phyloP scores from a whole-genome alignment of 495 filamentous ascomycete species.

The Extremus antarcticus region DNA sequence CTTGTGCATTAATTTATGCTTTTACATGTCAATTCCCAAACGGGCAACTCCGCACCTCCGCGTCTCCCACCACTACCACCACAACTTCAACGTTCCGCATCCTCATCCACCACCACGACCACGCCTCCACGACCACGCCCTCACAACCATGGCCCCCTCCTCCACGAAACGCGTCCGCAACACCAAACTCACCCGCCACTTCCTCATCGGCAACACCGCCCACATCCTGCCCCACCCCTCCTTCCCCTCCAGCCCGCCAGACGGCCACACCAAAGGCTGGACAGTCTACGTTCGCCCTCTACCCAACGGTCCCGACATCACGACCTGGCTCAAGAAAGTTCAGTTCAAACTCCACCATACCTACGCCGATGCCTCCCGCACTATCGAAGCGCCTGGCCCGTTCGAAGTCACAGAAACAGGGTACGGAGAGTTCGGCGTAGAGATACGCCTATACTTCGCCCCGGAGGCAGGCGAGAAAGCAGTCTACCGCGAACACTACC shows the following conservation, averaged over 20 bases:
- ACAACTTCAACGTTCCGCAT: background rate
- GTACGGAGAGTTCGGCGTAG: conserved; percentile 96
- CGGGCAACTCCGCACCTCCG: background rate
- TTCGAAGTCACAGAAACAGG: conserved; percentile 87
- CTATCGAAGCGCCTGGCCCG: conserved; percentile 55
- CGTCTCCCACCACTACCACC: background rate
- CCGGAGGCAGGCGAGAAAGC: conserved; percentile 80
- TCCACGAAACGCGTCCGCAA: conserved; percentile 14
- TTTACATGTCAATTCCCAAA: background rate
- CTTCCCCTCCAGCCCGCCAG: conserved; percentile 24
- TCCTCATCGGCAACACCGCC: conserved; percentile 20
- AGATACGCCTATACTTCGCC: conserved; percentile 83
- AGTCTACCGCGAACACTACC: conserved; percentile 77
- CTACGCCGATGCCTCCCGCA: conserved; percentile 76
- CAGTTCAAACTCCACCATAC: conserved; percentile 97
- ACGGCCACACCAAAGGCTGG: conserved; percentile 92
- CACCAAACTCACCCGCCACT: conserved; percentile 15
- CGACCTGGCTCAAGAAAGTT: conserved; percentile 92
- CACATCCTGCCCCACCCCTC: conserved; percentile 13
- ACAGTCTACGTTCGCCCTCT: conserved; percentile 81
- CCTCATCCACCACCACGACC: background rate
- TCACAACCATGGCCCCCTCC: conserved; percentile 7
- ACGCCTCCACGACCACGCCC: no score
- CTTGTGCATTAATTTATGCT: no score
- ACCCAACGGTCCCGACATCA: conserved; percentile 68